A percentile compares a stretch with the other conserved stretches of the same genome.
phyloP scores from a whole-genome alignment of 2,329 filamentous ascomycete genomes.

The Dactylellina haptotyla region DNA sequence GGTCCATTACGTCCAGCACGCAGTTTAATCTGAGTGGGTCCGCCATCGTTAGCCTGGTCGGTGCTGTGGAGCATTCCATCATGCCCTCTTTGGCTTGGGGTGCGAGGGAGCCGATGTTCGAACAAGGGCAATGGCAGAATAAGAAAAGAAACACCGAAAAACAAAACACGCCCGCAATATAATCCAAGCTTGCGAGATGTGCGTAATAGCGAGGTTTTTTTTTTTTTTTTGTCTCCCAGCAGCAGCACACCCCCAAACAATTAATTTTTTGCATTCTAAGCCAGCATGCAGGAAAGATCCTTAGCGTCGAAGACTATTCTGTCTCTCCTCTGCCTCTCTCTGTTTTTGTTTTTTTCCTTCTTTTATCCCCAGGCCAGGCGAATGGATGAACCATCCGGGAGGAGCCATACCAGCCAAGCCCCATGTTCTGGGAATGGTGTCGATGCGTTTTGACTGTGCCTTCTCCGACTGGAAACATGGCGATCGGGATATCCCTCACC shows the following conservation, averaged over 20 bases:
- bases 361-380: conserved; percentile 20
- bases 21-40: conserved; percentile 48
- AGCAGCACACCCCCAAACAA: conserved; percentile 32
- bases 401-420: conserved; percentile 21
- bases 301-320: conserved; percentile 31
- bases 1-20: conserved; percentile 31
- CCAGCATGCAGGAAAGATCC: conserved; percentile 47
- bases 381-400: conserved; percentile 34
- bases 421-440: conserved; percentile 49
- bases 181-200: conserved; percentile 27
- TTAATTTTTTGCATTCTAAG: conserved; percentile 45
- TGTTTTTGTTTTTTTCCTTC: conserved; percentile 26
- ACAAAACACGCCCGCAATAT: conserved; percentile 18
- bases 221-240: no score
- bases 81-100: conserved; percentile 49
- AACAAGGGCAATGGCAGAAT: conserved; percentile 44
- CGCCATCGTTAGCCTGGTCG: conserved; percentile 39
- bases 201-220: conserved; percentile 53
- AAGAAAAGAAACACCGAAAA: conserved; percentile 17
- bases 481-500: no score
- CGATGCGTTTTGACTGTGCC: conserved; percentile 6
- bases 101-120: conserved; percentile 51
- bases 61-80: conserved; percentile 49
- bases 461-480: no score
- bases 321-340: no score